Base-by-base conservation (phyloP, 1,284 basidiomycete genomes). In the Coniophora puteana region DNA sequence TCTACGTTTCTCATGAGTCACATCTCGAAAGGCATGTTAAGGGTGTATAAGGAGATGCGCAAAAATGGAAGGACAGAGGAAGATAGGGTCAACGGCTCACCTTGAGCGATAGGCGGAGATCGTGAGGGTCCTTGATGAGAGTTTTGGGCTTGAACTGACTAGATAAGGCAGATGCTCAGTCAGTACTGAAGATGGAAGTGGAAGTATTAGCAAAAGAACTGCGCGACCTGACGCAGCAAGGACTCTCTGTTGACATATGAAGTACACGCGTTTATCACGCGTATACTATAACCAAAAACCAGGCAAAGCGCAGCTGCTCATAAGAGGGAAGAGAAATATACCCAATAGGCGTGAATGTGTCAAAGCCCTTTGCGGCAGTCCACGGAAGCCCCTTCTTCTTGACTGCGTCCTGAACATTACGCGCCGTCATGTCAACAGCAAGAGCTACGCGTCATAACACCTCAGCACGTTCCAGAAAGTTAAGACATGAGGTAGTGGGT, bases 351-450 rank as follows among this genome's bases (percentile, higher is more conserved):
- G 81, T 89, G 63, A 92, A 93, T 0, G 87, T 90, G 62, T 94
- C 91, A 47, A 93, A 92, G 2, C 90, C 91, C 63, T 95, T 94
- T 2, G 85, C 90, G 5, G 93, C 78, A 14, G 87, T 85, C 95
- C 95, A 99, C 1, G 95, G 95, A 18, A 98, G 75, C 16, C 95
- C 93, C 48, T 84, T 86, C 55, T 86, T 89, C 72, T 96, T 97
- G 38, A 89, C 90, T 38, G 82, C 80, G 43, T 97, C 91, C 66
- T 99, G 95, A 58, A 98, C 69, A 67, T 98, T 98, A 20, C 95
- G 80, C 1, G 89, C 94, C 0, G 94, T 98, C 85, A 98, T 86
- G 61, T 97, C 93, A 47, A 96, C 86, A 2, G 91, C 91, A 44
- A 97, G 73, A 29, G 93, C 93, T 95, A 49, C 20, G 16, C 17